A percentile compares a stretch with the other conserved stretches of the same genome.
phyloP scores from a whole-genome alignment of 2,329 filamentous ascomycete genomes.

The Cadophora malorum region DNA sequence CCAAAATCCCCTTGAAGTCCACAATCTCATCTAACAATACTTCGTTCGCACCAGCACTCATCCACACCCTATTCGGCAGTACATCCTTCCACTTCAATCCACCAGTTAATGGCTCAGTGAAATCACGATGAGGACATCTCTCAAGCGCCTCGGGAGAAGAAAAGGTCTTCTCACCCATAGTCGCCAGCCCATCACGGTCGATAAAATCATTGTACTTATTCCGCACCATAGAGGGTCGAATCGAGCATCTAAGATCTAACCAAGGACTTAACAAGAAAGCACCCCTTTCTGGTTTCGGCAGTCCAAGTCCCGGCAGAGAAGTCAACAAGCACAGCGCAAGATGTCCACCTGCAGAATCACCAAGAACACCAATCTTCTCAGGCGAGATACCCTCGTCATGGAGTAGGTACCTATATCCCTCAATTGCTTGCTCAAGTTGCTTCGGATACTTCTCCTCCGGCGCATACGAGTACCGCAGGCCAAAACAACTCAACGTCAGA shows the following conservation, averaged over 20 bases:
- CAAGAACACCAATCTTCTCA: neutral
- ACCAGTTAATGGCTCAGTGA: neutral
- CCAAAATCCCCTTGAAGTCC: neutral
- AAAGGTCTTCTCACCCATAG: neutral
- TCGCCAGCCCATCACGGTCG: neutral
- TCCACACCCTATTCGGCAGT: conserved; percentile 6
- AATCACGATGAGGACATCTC: neutral
- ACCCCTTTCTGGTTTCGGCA: conserved; percentile 7
- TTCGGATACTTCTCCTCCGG: neutral
- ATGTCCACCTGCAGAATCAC: conserved; percentile 16
- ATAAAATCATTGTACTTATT: conserved; percentile 13
- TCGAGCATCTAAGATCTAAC: conserved; percentile 9
- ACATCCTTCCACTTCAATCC: neutral
- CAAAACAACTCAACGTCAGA: neutral
- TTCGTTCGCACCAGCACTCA: conserved; percentile 12
- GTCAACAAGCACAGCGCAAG: neutral
- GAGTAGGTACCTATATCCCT: conserved; percentile 5
- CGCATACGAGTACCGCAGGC: conserved; percentile 1
- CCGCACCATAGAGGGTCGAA: neutral
- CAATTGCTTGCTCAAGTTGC: neutral
- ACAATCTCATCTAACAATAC: conserved; percentile 12
- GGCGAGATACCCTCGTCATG: neutral
- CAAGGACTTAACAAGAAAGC: conserved; percentile 13
- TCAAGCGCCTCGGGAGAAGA: neutral
- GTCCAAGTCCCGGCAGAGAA: neutral